These are phyloP conservation scores for Ramaria sp. DNA, from an alignment of 768 basidiomycete species.

Conservation along the genomic window DNA sequence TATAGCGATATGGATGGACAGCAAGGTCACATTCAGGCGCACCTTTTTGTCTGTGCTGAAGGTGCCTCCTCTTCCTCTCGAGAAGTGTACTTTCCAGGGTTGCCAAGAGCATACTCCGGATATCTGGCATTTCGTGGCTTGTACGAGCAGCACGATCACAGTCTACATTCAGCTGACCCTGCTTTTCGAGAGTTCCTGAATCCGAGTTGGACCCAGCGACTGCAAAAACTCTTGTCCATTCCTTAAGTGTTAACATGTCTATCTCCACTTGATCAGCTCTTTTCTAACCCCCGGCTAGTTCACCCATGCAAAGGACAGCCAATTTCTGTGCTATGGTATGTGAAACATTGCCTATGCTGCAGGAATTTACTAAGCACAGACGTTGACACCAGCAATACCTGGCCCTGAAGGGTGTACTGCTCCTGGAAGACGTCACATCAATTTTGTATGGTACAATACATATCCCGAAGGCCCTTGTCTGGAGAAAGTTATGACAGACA, in stretches of 20 bases:
- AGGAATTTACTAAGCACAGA: neutral
- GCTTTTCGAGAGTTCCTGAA: constrained; percentile 2
- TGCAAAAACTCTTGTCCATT: neutral
- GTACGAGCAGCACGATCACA: neutral
- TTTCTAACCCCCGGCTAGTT: neutral
- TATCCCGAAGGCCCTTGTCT: constrained; percentile 3
- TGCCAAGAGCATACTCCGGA: constrained; percentile 6
- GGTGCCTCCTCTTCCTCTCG: constrained; percentile 9
- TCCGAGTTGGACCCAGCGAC: neutral
- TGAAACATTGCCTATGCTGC: neutral
- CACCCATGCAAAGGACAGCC: constrained; percentile 7
- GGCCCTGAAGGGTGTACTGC: neutral
- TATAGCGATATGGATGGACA: neutral
- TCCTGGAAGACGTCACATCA: constrained; percentile 2
- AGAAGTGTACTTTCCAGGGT: constrained; percentile 3
- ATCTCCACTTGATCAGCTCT: neutral
- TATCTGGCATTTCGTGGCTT: constrained; percentile 9
- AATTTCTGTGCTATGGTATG: constrained; percentile 8
- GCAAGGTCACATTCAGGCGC: neutral
- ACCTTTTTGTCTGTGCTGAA: constrained; percentile 8
- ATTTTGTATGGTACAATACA: constrained; percentile 9
- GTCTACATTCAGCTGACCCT: neutral
- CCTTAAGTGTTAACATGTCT: neutral
- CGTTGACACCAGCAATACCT: neutral
- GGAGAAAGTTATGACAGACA: constrained; percentile 8